Conservation (phyloP, 768 basidiomycete species). For the Leccinum uliginosum region DNA sequence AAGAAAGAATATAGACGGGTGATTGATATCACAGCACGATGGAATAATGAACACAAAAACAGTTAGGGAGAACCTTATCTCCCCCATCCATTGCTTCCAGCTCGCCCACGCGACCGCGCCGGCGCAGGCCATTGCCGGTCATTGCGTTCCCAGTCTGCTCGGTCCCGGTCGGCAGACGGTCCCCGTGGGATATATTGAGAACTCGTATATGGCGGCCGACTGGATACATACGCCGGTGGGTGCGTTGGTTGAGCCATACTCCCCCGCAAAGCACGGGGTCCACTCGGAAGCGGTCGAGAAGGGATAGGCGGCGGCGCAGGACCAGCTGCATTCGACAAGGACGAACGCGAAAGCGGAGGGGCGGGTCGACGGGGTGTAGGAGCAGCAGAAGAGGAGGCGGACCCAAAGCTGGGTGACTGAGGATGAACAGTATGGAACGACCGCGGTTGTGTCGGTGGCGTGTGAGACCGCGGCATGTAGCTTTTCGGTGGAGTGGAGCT, state of each 20-base stretch:
- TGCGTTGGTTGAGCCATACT: slow-evolving; percentile 22
- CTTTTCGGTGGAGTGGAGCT: slow-evolving; percentile 34
- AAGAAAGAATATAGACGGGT: slow-evolving; percentile 1
- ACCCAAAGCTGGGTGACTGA: slow-evolving; percentile 22
- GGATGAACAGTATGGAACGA: slow-evolving; percentile 34
- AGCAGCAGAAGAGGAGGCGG: slow-evolving; percentile 19
- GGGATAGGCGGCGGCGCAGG: slow-evolving; percentile 20
- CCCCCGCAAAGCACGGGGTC: slow-evolving; percentile 37
- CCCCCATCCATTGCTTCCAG: slow-evolving; percentile 35
- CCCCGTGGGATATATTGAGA: slow-evolving; percentile 44
- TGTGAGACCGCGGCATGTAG: slow-evolving; percentile 37
- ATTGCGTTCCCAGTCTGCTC: slow-evolving; percentile 42
- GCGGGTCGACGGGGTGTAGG: slow-evolving; percentile 28
- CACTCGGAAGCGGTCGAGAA: slow-evolving; percentile 36
- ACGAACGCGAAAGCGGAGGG: slow-evolving; percentile 30
- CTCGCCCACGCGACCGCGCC: slow-evolving; percentile 29
- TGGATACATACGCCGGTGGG: slow-evolving; percentile 13
- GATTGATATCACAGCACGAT: slow-evolving; percentile 10
- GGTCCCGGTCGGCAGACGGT: slow-evolving; percentile 50
- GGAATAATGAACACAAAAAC: slow-evolving; percentile 4
- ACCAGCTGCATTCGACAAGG: slow-evolving; percentile 20
- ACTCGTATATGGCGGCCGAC: slow-evolving; percentile 21
- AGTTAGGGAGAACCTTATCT: slow-evolving; percentile 14
- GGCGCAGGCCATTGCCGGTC: slow-evolving; percentile 33
- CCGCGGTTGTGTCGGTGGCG: slow-evolving; percentile 47